Percentiles rank a stretch among this genome's conserved stretches.
Evolutionary conservation across 2,329 filamentous ascomycete genomes (phyloP).

Genomic region (Xylariales sp.): DNA sequence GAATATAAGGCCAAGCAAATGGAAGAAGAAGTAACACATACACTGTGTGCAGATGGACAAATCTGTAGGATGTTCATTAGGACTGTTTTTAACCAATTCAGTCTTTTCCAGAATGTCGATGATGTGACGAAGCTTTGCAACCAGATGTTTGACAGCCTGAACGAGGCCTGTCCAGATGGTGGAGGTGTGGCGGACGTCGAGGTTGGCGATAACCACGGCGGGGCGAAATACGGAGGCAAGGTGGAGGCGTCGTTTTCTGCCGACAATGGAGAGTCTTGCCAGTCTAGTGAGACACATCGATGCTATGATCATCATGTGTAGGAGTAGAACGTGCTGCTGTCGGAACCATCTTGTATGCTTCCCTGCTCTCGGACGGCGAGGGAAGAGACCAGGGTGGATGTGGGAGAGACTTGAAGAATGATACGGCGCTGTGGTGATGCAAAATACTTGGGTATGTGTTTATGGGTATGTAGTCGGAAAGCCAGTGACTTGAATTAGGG

Average conservation of each 20-base stretch:
- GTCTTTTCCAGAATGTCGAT: constrained; percentile 2
- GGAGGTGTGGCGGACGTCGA: constrained; percentile 2
- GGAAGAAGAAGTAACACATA: neutral
- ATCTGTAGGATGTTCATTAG: neutral
- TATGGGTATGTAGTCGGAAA: no score
- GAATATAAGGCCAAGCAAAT: neutral
- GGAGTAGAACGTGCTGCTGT: no score
- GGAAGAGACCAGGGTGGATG: no score
- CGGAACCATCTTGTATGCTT: no score
- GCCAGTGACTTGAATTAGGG: no score
- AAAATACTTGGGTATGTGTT: no score
- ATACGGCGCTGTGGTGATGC: no score
- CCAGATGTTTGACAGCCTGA: constrained; percentile 3
- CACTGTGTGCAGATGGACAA: neutral
- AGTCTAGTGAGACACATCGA: neutral
- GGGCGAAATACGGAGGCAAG: neutral
- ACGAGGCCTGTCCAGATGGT: constrained; percentile 1
- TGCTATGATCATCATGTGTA: no score
- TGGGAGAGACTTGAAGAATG: no score
- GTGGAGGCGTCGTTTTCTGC: neutral
- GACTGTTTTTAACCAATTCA: constrained; percentile 1
- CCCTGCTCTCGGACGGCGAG: no score
- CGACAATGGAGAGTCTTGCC: neutral
- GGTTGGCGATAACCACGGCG: neutral
- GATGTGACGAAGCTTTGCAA: neutral